These are phyloP conservation scores for Aspergillus brasiliensis DNA, from an alignment of 2,329 filamentous ascomycete genomes.

Conservation along the genomic window DNA sequence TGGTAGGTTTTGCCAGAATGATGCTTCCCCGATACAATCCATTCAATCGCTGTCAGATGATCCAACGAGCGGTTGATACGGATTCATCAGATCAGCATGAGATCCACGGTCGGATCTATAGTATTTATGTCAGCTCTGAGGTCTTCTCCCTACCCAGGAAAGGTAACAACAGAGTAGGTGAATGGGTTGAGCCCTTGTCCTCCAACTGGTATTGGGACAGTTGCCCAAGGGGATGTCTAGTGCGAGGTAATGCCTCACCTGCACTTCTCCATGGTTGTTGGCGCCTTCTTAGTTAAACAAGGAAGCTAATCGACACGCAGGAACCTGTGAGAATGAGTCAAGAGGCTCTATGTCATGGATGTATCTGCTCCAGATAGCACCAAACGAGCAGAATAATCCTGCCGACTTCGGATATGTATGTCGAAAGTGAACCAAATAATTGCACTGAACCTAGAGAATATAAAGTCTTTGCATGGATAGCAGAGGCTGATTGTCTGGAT, in stretches of 20 bases:
- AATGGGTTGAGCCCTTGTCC: background rate
- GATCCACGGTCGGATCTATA: background rate
- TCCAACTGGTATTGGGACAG: conserved; percentile 1
- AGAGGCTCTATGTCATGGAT: background rate
- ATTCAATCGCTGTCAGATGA: background rate
- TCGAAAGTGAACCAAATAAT: no score
- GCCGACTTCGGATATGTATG: no score
- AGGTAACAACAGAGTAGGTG: background rate
- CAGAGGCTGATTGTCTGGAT: conserved; percentile 21
- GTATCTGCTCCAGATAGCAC: background rate
- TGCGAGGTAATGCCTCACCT: background rate
- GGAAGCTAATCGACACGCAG: background rate
- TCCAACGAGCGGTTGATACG: conserved; percentile 1
- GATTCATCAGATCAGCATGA: background rate
- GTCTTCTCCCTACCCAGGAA: conserved; percentile 1
- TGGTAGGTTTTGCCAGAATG: conserved; percentile 1
- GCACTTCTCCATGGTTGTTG: background rate
- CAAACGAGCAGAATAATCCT: no score
- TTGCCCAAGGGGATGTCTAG: background rate
- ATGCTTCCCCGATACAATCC: conserved; percentile 1
- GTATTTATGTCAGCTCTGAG: background rate
- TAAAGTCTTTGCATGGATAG: no score
- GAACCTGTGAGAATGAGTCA: conserved; percentile 2
- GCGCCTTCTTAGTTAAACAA: background rate
- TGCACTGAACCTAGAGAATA: no score